Evolutionary conservation across 768 basidiomycete species (phyloP).

Genomic region (Collybia sp.): DNA sequence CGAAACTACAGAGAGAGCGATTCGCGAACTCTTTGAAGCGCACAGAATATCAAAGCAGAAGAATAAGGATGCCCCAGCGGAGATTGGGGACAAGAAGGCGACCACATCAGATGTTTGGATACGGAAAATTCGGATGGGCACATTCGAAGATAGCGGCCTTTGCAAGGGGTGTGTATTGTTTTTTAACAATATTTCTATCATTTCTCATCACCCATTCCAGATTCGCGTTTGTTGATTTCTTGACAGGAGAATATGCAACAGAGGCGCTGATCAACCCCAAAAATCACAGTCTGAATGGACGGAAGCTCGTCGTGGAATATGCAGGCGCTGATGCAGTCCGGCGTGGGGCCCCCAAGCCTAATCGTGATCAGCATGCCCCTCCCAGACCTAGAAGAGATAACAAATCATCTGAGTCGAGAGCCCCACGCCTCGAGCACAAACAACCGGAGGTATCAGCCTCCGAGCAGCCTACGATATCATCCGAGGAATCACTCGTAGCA

Average conservation of each 20-base stretch:
- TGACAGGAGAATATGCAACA: conserved; percentile 73
- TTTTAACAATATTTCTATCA: background rate
- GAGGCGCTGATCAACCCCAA: conserved; percentile 75
- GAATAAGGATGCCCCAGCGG: conserved; percentile 24
- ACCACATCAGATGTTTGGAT: conserved; percentile 46
- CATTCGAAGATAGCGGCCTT: conserved; percentile 90
- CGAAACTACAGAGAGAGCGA: conserved; percentile 75
- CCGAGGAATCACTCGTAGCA: background rate
- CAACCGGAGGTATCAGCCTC: no score
- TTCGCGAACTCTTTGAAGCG: conserved; percentile 69
- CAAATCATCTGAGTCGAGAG: conserved; percentile 4
- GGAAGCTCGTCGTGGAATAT: conserved; percentile 83
- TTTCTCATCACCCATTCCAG: conserved; percentile 33
- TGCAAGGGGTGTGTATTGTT: conserved; percentile 84
- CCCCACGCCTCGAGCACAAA: conserved; percentile 5
- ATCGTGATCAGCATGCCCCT: conserved; percentile 12
- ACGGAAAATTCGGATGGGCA: conserved; percentile 87
- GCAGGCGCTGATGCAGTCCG: conserved; percentile 88
- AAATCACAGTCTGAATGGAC: conserved; percentile 81
- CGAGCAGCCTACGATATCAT: background rate
- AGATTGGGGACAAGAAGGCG: conserved; percentile 19
- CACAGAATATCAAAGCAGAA: conserved; percentile 42
- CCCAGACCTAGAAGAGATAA: conserved; percentile 9
- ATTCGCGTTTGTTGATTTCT: conserved; percentile 94
- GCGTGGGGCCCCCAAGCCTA: conserved; percentile 57